These are phyloP conservation scores for Nemania abortiva DNA, from an alignment of 2,329 filamentous ascomycete species.

Conservation along the genomic window DNA sequence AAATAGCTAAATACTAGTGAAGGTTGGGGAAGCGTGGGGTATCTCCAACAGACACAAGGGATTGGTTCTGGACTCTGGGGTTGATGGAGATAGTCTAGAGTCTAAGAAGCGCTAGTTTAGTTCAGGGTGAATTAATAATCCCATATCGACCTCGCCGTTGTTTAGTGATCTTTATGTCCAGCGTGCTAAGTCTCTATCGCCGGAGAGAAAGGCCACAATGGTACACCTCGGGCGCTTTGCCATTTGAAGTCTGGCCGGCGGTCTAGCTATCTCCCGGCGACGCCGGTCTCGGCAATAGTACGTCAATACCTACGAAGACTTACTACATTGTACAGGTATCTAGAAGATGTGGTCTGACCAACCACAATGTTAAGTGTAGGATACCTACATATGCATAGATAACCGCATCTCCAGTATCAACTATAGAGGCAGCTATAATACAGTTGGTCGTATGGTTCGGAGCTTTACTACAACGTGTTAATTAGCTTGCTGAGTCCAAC, in stretches of 20 bases:
- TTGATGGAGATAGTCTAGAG: conserved; percentile 16
- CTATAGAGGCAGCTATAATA: not conserved
- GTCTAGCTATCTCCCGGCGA: conserved; percentile 1
- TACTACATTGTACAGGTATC: not conserved
- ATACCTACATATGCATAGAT: no score
- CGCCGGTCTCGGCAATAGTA: conserved; percentile 10
- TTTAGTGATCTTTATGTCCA: not conserved
- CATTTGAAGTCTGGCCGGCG: not conserved
- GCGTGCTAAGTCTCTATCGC: not conserved
- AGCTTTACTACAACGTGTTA: not conserved
- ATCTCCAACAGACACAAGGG: conserved; percentile 27
- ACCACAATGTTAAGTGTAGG: not conserved
- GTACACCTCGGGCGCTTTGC: conserved; percentile 2
- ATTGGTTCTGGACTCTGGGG: conserved; percentile 25
- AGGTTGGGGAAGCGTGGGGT: conserved; percentile 40
- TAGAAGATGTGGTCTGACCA: not conserved
- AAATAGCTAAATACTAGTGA: conserved; percentile 19
- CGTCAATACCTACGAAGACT: not conserved
- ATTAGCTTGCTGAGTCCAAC: not conserved
- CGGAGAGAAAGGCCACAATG: not conserved
- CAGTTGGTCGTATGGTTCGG: not conserved
- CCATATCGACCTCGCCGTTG: not conserved
- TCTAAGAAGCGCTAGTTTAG: conserved; percentile 5
- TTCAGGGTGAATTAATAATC: not conserved
- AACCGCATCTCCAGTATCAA: not conserved